Percentiles rank a stretch among this genome's conserved stretches.
Evolutionary conservation across 2,329 filamentous ascomycete genomes (phyloP).

Genomic region (Botrytis squamosa): DNA sequence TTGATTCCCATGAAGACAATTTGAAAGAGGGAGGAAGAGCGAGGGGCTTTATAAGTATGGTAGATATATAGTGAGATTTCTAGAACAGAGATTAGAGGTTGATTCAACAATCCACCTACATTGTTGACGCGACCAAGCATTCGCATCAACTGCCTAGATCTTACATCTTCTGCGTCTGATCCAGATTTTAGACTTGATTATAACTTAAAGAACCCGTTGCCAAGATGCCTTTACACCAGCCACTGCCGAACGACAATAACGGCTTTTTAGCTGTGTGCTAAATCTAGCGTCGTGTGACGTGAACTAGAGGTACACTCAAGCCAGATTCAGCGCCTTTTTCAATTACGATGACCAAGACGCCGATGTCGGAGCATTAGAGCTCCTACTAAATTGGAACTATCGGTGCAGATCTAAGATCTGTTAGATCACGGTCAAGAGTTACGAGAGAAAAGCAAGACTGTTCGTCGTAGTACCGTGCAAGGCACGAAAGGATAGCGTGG

Average conservation of each 20-base stretch:
- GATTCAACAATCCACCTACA: not conserved
- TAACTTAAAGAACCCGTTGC: not conserved
- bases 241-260: not conserved
- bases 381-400: not conserved
- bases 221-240: not conserved
- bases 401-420: too few relatives aligned
- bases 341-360: not conserved
- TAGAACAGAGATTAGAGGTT: not conserved
- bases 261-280: not conserved
- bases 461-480: not conserved
- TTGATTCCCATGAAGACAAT: not conserved
- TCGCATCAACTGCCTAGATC: not conserved
- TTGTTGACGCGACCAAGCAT: not conserved
- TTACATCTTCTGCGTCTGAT: not conserved
- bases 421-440: too few relatives aligned
- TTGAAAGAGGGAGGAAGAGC: too few relatives aligned
- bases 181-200: too few relatives aligned
- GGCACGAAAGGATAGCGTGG: not conserved
- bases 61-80: too few relatives aligned
- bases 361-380: not conserved
- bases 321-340: not conserved
- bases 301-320: not conserved
- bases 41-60: not conserved
- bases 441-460: not conserved
- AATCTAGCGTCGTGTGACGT: not conserved